Base-by-base conservation (phyloP, 2,329 filamentous ascomycete species). In the Neodidymelliopsis sp. region DNA sequence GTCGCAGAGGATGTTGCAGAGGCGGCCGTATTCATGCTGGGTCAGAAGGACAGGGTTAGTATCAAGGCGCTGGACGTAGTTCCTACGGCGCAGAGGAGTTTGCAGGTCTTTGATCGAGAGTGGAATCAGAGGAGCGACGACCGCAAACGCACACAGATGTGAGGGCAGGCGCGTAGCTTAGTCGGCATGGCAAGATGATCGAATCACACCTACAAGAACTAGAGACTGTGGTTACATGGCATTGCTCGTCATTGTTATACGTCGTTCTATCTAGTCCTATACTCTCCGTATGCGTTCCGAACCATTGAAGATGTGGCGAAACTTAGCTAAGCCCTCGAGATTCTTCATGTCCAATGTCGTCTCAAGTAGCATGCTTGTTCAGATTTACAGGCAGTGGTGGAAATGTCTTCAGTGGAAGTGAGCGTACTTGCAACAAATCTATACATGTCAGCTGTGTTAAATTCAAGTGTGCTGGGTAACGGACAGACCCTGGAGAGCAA, bases 21-120 rank as follows among this genome's bases (percentile, higher is more conserved):
- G 2, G 70, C 70, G 4, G 76, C 72, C 2, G 60, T 74, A 1
- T 79, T 70, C 40, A 76, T 80, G 75, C 56, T 81, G 29, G 63
- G 56, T 8, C 69, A 71, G 50, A 71, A 74, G 4, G 65, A 73
- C 25, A 70, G 73, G 43, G 65, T 77, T 4, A 73, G 72, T 12
- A 62, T 80, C 2, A 79, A 79, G 63, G 76, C 77, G 2, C 36
- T 80, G 40, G 77, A 80, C 65, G 69, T 79, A 13, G 75, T 80
- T 20, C 75, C 77, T 4, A 77, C 73, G 27, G 68, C 71, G 28
- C 72, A 75, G 52, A 60, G 73, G 23, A 72, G 66, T 46, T 50
- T 75, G 46, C 59, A 59, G 35, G 70, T 74, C 2, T 70, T 74
- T 42, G 71, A 74, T 56, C 59, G 67, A 20, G 46, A 57, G n/a